These are phyloP conservation scores for Jimgerdemannia lactiflua DNA, from an alignment of 192 early-diverging fungal species.

Conservation along the genomic window DNA sequence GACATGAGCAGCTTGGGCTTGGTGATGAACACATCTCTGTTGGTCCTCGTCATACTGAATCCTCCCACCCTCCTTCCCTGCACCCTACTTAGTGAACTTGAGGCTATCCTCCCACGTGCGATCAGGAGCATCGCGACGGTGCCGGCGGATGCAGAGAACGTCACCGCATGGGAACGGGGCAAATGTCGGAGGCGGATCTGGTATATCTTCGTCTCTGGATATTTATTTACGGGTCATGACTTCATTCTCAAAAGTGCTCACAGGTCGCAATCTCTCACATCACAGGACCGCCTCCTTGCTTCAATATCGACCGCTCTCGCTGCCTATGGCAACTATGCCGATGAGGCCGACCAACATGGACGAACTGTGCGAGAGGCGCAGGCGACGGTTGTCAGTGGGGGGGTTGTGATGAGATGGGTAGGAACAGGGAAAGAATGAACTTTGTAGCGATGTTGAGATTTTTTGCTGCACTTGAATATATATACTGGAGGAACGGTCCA, in stretches of 20 bases:
- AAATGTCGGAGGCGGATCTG: background rate
- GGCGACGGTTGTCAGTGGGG: no score
- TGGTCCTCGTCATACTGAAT: background rate
- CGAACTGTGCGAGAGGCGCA: background rate
- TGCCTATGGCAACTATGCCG: background rate
- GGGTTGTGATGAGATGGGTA: no score
- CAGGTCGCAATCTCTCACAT: no score
- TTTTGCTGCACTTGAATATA: no score
- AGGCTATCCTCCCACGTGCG: background rate
- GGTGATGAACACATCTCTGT: background rate
- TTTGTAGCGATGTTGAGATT: no score
- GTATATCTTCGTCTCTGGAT: background rate
- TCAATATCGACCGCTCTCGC: background rate
- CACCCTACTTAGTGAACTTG: background rate
- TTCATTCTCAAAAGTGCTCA: no score
- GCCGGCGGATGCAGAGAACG: background rate
- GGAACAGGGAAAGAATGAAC: no score
- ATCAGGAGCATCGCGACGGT: background rate
- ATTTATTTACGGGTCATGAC: no score
- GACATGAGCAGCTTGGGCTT: no score
- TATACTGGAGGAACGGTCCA: no score
- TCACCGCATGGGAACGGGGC: background rate
- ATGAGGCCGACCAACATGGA: background rate
- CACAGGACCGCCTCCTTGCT: background rate
- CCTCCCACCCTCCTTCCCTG: background rate